Evolutionary conservation across 2,329 filamentous ascomycete species (phyloP).

Genomic region (Fusarium foetens): DNA sequence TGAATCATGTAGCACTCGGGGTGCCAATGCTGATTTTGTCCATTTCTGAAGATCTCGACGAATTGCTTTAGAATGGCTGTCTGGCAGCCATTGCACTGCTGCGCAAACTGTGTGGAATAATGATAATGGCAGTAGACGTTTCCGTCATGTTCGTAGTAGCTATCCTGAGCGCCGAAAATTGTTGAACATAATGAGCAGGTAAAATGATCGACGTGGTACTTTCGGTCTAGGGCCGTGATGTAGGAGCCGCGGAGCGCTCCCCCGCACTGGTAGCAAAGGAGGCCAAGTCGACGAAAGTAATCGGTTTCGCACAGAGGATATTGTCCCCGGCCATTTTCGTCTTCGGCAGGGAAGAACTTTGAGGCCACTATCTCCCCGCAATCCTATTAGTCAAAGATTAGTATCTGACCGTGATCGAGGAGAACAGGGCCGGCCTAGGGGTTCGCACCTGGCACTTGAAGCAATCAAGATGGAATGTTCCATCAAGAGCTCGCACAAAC

Average conservation of each 20-base stretch:
- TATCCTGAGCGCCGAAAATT: constrained; percentile 97
- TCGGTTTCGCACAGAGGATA: constrained; percentile 98
- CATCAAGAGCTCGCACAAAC: constrained; percentile 92
- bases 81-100: constrained; percentile 95
- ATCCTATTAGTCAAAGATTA: constrained; percentile 68
- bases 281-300: constrained; percentile 91
- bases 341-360: constrained; percentile 97
- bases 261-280: constrained; percentile 92
- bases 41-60: constrained; percentile 97
- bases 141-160: constrained; percentile 97
- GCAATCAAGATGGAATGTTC: constrained; percentile 96
- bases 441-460: constrained; percentile 87
- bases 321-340: constrained; percentile 84
- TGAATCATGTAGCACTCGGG: constrained; percentile 99
- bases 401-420: constrained; percentile 7
- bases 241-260: constrained; percentile 95
- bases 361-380: constrained; percentile 97
- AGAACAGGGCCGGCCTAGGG: neutral
- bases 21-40: constrained; percentile 99
- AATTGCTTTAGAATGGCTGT: constrained; percentile 99
- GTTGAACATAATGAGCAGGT: constrained; percentile 97
- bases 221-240: constrained; percentile 95
- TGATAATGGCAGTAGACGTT: constrained; percentile 99
- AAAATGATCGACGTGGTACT: constrained; percentile 99
- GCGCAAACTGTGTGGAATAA: constrained; percentile 97